Evolutionary conservation across 225 moss, liverwort and hornwort genomes (phyloP).

Genomic region (Rhytidiadelphus loreus): DNA sequence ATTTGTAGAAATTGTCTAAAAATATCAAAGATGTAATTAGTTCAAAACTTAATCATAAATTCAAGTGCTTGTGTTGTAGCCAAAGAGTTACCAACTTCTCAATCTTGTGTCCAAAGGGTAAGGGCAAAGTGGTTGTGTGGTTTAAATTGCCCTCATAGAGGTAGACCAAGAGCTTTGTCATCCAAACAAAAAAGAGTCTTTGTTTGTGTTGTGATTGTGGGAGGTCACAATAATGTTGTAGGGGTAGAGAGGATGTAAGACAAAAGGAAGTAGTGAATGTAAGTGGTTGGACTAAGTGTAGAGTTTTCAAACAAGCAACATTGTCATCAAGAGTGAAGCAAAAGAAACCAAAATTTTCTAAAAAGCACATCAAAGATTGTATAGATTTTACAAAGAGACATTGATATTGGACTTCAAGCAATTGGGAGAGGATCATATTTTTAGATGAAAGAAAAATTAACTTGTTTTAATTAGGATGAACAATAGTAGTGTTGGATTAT

Average conservation of each 20-base stretch:
- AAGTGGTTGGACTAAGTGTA: fast-evolving
- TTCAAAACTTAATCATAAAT: not conserved
- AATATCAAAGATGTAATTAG: not conserved
- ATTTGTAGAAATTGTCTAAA: not conserved
- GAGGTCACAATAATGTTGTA: not conserved
- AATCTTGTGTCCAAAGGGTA: not conserved
- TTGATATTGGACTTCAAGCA: fast-evolving
- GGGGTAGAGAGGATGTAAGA: not conserved
- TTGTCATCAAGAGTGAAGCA: not conserved
- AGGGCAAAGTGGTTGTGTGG: not conserved
- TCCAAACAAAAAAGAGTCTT: no score
- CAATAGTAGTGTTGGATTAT: fast-evolving
- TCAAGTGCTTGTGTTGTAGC: not conserved
- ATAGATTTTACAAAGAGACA: not conserved
- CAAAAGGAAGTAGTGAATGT: not conserved
- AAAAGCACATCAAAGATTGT: not conserved
- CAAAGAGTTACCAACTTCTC: no score
- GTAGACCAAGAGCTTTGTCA: not conserved
- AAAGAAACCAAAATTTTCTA: not conserved
- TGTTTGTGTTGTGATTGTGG: no score
- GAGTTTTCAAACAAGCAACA: not conserved
- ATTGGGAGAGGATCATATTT: not conserved
- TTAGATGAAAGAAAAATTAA: no score
- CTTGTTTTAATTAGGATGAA: not conserved
- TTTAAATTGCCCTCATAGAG: not conserved